phyloP scores from a whole-genome alignment of 768 basidiomycete genomes.

The Lyophyllum decastes region DNA sequence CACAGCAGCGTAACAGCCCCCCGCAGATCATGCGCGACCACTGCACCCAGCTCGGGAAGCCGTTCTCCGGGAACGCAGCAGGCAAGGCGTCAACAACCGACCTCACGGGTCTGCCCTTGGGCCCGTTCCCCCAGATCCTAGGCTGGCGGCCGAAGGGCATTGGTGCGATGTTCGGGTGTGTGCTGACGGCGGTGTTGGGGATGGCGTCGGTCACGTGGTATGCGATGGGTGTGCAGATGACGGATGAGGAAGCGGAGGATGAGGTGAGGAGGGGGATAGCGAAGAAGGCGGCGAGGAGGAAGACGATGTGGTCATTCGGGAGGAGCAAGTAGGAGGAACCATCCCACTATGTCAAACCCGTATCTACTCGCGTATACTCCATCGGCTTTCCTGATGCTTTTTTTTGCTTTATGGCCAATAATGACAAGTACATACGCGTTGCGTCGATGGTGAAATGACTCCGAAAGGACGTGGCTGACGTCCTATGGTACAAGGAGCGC shows the following conservation, averaged over 20 bases:
- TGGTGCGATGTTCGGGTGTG: constrained; percentile 74
- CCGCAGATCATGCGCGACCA: constrained; percentile 71
- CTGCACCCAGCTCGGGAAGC: constrained; percentile 62
- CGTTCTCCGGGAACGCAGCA: constrained; percentile 83
- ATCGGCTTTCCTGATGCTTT: not conserved
- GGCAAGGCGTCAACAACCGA: constrained; percentile 73
- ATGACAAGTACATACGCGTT: not conserved
- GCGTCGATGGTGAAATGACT: too few relatives aligned
- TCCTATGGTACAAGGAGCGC: not conserved
- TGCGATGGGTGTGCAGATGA: constrained; percentile 66
- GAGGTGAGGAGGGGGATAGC: constrained; percentile 61
- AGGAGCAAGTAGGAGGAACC: not conserved
- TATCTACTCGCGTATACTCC: too few relatives aligned
- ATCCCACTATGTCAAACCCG: too few relatives aligned
- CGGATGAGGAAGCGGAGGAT: constrained; percentile 81
- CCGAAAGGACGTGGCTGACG: not conserved
- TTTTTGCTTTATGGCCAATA: not conserved
- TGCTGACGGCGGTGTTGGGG: constrained; percentile 82
- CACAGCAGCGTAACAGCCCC: constrained; percentile 55
- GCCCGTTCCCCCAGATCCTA: constrained; percentile 71
- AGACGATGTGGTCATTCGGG: constrained; percentile 10
- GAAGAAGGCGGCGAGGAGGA: constrained; percentile 49
- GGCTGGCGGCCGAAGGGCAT: constrained; percentile 79
- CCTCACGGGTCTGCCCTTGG: constrained; percentile 60
- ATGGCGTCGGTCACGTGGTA: constrained; percentile 89